Evolutionary conservation across 2,329 filamentous ascomycete species (phyloP), one percentile per base, ranked within the genome.

Genomic region (Aspergillus chevalieri): DNA sequence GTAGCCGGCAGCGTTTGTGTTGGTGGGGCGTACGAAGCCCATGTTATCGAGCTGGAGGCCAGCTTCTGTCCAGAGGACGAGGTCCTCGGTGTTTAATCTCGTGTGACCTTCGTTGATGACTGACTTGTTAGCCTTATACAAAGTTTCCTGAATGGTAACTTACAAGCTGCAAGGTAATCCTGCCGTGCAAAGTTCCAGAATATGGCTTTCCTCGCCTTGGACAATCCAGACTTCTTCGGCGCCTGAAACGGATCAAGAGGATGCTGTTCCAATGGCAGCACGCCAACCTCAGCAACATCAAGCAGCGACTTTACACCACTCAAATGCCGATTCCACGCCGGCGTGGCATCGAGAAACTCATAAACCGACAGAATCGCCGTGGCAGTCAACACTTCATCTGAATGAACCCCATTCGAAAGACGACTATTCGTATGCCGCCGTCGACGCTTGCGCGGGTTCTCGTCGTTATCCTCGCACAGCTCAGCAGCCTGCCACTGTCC

Each of bases 161-260:
- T 78, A 68, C 79, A 84, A 47, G 82, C 82, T 58, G 80, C 78
- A 26, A 85, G 69, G 68, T 84, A 82, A 55, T 85, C 82, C 57
- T 85, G 82, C 21, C 82, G 72, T 14, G 82, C 82, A 62, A 85
- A 82, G 55, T 84, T 84, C 82, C 82, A 85, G 60, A 85, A 85
- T 0, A 80, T 81, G 6, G 82, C 81, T 61, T 71, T 75, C 17
- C 81, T 74, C 9, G 74, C 79, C 60, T 78, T 79, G 3, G 77
- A 81, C 2, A 78, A 74, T n/a, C 67, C 67, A 3, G 62, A 53
- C 43, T 58, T 65, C 45, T 62, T 69, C 52, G 63, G 36, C 50
- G 62, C 52, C 30, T 62, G 61, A 43, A 63, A 58, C 2, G 60
- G 51, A 28, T 74, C 72, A 21, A 77, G 75, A 50, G 66, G 73